Conservation (phyloP, 2,329 filamentous ascomycete genomes). For the Aspergillus sp. region DNA sequence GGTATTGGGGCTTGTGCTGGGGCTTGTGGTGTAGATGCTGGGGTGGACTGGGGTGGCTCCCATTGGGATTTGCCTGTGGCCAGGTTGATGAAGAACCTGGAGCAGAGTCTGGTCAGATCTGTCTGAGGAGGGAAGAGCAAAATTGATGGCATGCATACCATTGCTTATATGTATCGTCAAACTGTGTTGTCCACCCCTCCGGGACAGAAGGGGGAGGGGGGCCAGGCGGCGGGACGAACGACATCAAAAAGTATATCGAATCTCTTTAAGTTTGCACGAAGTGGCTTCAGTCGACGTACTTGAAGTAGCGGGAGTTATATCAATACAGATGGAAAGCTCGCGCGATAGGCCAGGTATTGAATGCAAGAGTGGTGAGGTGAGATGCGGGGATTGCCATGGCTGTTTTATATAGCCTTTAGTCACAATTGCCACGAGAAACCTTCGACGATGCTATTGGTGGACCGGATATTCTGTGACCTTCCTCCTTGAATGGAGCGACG, state of each 20-base stretch:
- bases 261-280: not conserved
- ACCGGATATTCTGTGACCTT: not conserved
- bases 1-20: not conserved
- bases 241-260: slow-evolving; percentile 24
- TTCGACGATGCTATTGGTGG: not conserved
- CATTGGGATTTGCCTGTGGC: slow-evolving; percentile 88
- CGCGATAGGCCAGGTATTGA: not conserved
- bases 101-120: slow-evolving; percentile 15
- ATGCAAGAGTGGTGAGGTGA: not conserved
- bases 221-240: slow-evolving; percentile 44
- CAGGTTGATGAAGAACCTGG: slow-evolving; percentile 86
- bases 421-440: not conserved
- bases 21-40: not conserved
- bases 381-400: not conserved
- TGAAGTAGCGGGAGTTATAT: not conserved
- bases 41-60: slow-evolving; percentile 69
- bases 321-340: too few species aligned
- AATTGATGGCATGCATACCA: slow-evolving; percentile 54
- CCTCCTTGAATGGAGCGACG: too few species aligned
- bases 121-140: not conserved
- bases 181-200: slow-evolving; percentile 81
- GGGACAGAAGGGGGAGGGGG: slow-evolving; percentile 64
- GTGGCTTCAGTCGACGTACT: not conserved
- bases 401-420: not conserved
- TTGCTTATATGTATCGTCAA: slow-evolving; percentile 85